phyloP scores from a whole-genome alignment of 331 rosid species.

The Malus hybrid region DNA sequence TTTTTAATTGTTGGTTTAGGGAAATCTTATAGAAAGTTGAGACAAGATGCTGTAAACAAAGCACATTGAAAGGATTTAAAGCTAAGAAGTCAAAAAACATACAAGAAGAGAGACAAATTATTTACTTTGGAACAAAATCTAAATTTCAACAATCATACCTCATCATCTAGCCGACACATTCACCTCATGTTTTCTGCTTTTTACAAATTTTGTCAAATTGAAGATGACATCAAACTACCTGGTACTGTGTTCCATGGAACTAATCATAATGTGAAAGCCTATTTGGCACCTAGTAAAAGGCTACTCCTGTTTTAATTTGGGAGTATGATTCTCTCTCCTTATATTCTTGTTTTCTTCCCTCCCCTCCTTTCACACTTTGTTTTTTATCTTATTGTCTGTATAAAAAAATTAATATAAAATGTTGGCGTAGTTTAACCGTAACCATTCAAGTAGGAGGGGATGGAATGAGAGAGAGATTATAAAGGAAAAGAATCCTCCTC shows the following conservation, averaged over 20 bases:
- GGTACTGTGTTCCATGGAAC: neutral
- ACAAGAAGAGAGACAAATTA: neutral
- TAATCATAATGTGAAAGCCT: neutral
- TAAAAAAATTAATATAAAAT: too few relatives aligned
- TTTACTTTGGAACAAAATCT: neutral
- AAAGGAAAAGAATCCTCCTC: too few relatives aligned
- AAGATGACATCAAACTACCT: slow-evolving; percentile 2
- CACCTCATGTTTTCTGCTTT: neutral
- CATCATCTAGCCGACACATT: neutral
- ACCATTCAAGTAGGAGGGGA: too few relatives aligned
- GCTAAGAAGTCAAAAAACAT: neutral
- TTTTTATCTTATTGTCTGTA: too few relatives aligned
- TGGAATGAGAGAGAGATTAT: too few relatives aligned
- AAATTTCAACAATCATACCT: neutral
- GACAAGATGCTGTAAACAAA: neutral
- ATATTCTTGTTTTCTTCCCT: too few relatives aligned
- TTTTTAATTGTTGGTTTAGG: neutral
- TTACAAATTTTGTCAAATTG: neutral
- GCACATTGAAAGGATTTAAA: neutral
- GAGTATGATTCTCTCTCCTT: too few relatives aligned
- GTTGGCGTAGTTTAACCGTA: too few relatives aligned
- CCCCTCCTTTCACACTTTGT: too few relatives aligned
- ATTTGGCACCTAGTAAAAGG: neutral
- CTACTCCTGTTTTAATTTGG: neutral
- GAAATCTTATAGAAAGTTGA: neutral